Evolutionary conservation across 1,284 basidiomycete species (phyloP).

Genomic region (Sanghuangporus sanghuang): DNA sequence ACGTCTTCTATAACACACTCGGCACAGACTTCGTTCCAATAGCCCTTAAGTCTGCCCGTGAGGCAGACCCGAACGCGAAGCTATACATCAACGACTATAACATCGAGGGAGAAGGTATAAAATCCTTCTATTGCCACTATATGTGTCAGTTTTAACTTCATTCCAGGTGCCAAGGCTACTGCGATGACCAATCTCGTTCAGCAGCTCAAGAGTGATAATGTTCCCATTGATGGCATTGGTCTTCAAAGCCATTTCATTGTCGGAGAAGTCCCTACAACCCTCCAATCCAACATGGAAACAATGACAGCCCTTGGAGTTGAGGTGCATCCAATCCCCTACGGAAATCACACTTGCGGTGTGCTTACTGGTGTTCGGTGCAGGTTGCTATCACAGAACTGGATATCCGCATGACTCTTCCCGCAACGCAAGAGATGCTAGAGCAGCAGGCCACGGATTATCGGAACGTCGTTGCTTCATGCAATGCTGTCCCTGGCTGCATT

Average conservation of each 20-base stretch:
- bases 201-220: slow-evolving; percentile 33
- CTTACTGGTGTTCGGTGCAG: not conserved
- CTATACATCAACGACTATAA: slow-evolving; percentile 33
- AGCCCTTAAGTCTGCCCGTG: slow-evolving; percentile 31
- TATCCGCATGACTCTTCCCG: slow-evolving; percentile 47
- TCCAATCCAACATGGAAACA: slow-evolving; percentile 37
- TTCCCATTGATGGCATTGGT: slow-evolving; percentile 47
- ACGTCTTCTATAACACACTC: slow-evolving; percentile 32
- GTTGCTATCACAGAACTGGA: slow-evolving; percentile 50
- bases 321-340: slow-evolving; percentile 22
- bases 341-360: not conserved
- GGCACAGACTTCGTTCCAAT: slow-evolving; percentile 32
- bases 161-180: slow-evolving; percentile 36
- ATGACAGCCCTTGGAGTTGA: slow-evolving; percentile 48
- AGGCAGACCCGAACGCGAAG: slow-evolving; percentile 33
- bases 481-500: slow-evolving; percentile 36
- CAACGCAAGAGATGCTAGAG: slow-evolving; percentile 37
- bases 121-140: not conserved
- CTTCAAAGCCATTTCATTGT: slow-evolving; percentile 48
- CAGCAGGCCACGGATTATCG: slow-evolving; percentile 47
- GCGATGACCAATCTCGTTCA: slow-evolving; percentile 42
- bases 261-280: slow-evolving; percentile 35
- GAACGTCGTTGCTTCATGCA: slow-evolving; percentile 41
- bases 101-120: slow-evolving; percentile 25
- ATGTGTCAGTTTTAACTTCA: not conserved